Evolutionary conservation across 2,329 filamentous ascomycete species (phyloP), one percentile per base, ranked within the genome.

Genomic region (Colletotrichum musae): DNA sequence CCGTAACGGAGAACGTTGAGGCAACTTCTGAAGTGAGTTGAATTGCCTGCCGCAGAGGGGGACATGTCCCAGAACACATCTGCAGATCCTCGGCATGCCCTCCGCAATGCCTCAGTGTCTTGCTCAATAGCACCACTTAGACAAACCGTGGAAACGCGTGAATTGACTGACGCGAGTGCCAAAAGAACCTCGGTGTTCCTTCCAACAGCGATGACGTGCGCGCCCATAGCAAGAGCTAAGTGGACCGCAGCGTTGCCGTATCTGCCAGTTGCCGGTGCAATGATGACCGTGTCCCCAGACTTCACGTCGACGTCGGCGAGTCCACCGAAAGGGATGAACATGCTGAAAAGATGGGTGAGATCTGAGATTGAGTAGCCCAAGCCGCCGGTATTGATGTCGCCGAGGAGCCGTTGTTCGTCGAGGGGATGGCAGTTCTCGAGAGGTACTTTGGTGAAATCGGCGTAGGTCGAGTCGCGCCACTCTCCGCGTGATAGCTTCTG

Each of bases 191-290:
- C 71, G 45, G 72, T 71, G 68, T 83, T 84, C 15, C 86, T 76
- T 0, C 86, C 85, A 70, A 87, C 79, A 0, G 87, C 86, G 36
- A 89, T 81, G 3, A 89, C 86, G 7, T 77, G 79, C 1, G 85
- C 86, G 0, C 86, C 87, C 76, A 88, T 81, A 0, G 85, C 83
- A 0, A 85, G 66, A 0, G 86, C 87, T 3, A 86, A 75, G 6
- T 80, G 72, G 0, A 87, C 86, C 0, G 80, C 86, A 0, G 82
- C 84, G 10, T 85, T 82, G 0, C 86, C 82, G 70, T 83, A 88
- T 0, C 73, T 72, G 0, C 87, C 87, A 0, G 86, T 88, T 0
- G 86, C 86, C 0, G 87, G 86, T n/a, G 76, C 77, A 0, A 89
- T 74, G 39, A 89, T 76, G 26, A 89, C 76, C 0, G 81, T 85